Evolutionary conservation across 306 rosid genomes (phyloP).

Genomic region (Gastrolobium villosum): DNA sequence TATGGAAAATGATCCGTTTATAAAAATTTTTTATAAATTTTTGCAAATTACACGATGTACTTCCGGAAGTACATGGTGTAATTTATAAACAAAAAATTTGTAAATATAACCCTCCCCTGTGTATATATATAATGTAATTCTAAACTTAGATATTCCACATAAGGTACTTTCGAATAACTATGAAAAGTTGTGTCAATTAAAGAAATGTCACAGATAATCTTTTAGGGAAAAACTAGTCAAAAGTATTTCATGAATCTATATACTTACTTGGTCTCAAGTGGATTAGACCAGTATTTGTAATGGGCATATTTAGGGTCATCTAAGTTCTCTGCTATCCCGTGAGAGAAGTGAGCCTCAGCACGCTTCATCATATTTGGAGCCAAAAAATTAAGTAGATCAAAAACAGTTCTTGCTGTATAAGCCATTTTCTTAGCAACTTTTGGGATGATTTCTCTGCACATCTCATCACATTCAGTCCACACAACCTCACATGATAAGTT

Average conservation of each 20-base stretch:
- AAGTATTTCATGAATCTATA: not conserved
- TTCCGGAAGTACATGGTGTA: no score
- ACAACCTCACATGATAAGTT: slow-evolving; percentile 59
- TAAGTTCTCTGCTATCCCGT: slow-evolving; percentile 80
- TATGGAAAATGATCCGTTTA: no score
- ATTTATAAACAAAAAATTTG: no score
- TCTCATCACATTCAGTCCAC: slow-evolving; percentile 67
- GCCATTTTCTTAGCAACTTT: slow-evolving; percentile 54
- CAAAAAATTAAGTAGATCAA: slow-evolving; percentile 62
- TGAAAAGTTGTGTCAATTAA: not conserved
- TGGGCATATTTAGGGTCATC: slow-evolving; percentile 75
- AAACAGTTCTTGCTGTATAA: slow-evolving; percentile 60
- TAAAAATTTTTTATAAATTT: no score
- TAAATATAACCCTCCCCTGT: no score
- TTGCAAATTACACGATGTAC: no score
- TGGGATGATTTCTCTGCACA: slow-evolving; percentile 57
- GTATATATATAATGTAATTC: not conserved
- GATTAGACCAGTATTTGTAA: slow-evolving; percentile 90
- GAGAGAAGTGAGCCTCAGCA: slow-evolving; percentile 79
- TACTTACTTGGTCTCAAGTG: slow-evolving; percentile 83
- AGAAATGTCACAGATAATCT: not conserved
- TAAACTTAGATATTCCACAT: not conserved
- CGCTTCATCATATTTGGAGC: slow-evolving; percentile 78
- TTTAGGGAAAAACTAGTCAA: slow-evolving; percentile 1
- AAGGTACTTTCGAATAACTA: not conserved